phyloP scores from a whole-genome alignment of 2,329 filamentous ascomycete species.

The Arthrinium puccinioides region DNA sequence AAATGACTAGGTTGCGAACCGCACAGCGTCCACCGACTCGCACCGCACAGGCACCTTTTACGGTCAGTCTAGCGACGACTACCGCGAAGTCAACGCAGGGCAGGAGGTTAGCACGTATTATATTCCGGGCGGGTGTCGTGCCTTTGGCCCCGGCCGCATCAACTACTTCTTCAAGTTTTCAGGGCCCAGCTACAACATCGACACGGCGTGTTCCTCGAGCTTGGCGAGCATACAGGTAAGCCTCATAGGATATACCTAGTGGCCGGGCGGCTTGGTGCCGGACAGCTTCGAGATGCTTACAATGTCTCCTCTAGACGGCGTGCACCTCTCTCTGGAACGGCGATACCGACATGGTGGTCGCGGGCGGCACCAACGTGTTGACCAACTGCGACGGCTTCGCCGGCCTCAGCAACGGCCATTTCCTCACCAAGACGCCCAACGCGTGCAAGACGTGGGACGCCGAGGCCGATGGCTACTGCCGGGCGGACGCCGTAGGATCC shows the following conservation, averaged over 20 bases:
- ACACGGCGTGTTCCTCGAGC: slow-evolving; percentile 71
- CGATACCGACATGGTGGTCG: slow-evolving; percentile 58
- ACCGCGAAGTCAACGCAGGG: slow-evolving; percentile 66
- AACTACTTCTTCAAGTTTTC: slow-evolving; percentile 73
- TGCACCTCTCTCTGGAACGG: slow-evolving; percentile 46
- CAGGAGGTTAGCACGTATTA: slow-evolving; percentile 59
- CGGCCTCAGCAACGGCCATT: slow-evolving; percentile 56
- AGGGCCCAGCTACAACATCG: slow-evolving; percentile 64
- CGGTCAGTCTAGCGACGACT: slow-evolving; percentile 69
- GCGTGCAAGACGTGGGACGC: slow-evolving; percentile 55
- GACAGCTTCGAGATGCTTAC: too few species aligned
- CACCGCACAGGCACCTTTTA: slow-evolving; percentile 60
- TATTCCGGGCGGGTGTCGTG: slow-evolving; percentile 34
- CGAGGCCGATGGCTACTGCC: slow-evolving; percentile 51
- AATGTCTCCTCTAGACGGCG: slow-evolving; percentile 57
- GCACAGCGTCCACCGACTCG: slow-evolving; percentile 52
- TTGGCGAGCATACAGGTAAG: slow-evolving; percentile 67
- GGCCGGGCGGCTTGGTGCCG: too few species aligned
- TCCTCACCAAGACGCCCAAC: slow-evolving; percentile 43
- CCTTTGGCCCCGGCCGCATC: slow-evolving; percentile 49
- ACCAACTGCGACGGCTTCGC: slow-evolving; percentile 60
- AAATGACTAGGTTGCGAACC: slow-evolving; percentile 59
- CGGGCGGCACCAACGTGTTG: slow-evolving; percentile 57
- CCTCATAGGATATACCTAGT: too few species aligned
- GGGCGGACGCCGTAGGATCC: slow-evolving; percentile 39